Evolutionary conservation across 805 yeast genomes (phyloP).

Genomic region (Suhomyces sp.): DNA sequence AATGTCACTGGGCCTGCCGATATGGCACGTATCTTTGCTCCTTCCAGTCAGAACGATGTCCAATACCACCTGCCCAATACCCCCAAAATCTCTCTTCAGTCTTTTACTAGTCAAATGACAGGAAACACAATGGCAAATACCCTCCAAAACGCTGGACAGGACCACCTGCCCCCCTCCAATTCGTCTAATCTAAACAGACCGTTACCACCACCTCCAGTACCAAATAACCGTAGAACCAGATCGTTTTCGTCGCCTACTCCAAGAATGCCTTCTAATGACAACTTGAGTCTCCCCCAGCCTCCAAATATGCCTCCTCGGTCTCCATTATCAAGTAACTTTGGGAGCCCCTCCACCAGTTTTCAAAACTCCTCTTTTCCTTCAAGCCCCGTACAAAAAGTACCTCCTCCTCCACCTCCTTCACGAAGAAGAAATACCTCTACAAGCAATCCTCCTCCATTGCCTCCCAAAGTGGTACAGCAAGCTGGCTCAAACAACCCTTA

Average conservation of each 20-base stretch:
- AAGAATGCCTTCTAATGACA: constrained; percentile 10
- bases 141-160: constrained; percentile 28
- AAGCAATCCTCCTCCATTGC: constrained; percentile 23
- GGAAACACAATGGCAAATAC: constrained; percentile 36
- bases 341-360: neutral
- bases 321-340: constrained; percentile 11
- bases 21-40: constrained; percentile 32
- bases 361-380: neutral
- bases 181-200: constrained; percentile 14
- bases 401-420: constrained; percentile 45
- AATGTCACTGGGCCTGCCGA: constrained; percentile 32
- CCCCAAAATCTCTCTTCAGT: constrained; percentile 36
- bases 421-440: constrained; percentile 26
- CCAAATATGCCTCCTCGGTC: constrained; percentile 26
- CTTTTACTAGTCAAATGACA: constrained; percentile 43
- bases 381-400: constrained; percentile 12
- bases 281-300: constrained; percentile 4
- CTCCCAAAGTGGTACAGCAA: constrained; percentile 21
- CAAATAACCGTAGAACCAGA: constrained; percentile 36
- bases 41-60: constrained; percentile 8
- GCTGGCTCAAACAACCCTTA: neutral
- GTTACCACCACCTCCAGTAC: constrained; percentile 35
- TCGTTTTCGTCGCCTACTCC: constrained; percentile 32
- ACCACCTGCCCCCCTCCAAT: constrained; percentile 8
- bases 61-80: constrained; percentile 5